Evolutionary conservation across 2,329 filamentous ascomycete species (phyloP).

Genomic region (Cryoendolithus antarcticus): DNA sequence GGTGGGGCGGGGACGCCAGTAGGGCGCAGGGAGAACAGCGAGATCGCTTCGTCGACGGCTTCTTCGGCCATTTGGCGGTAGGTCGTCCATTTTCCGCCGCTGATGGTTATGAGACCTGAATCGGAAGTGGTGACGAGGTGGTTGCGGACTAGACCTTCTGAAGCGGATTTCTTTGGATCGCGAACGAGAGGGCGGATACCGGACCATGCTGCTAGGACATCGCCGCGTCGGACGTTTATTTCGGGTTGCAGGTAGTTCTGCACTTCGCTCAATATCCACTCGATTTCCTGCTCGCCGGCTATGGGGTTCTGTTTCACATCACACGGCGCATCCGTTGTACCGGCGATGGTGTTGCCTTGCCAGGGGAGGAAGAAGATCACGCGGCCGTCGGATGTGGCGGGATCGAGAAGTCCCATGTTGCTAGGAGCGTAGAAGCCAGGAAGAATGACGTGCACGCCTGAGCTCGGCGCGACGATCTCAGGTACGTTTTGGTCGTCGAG

Average conservation of each 20-base stretch:
- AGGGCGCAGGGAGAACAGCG: slow-evolving; percentile 51
- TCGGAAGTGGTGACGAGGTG: slow-evolving; percentile 70
- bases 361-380: slow-evolving; percentile 90
- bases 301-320: slow-evolving; percentile 60
- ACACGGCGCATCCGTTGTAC: slow-evolving; percentile 71
- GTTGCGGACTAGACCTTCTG: slow-evolving; percentile 76
- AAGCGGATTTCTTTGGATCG: slow-evolving; percentile 74
- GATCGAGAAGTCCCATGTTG: slow-evolving; percentile 81
- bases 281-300: slow-evolving; percentile 70
- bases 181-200: slow-evolving; percentile 78
- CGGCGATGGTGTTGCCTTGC: slow-evolving; percentile 86
- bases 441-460: slow-evolving; percentile 74
- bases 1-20: slow-evolving; percentile 43
- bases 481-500: slow-evolving; percentile 62
- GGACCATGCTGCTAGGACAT: slow-evolving; percentile 84
- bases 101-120: slow-evolving; percentile 71
- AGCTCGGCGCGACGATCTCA: slow-evolving; percentile 75
- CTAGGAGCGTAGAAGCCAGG: slow-evolving; percentile 77
- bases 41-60: slow-evolving; percentile 68
- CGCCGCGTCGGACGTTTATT: slow-evolving; percentile 71
- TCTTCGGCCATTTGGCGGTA: slow-evolving; percentile 91
- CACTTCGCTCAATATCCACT: slow-evolving; percentile 79
- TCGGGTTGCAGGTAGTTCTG: slow-evolving; percentile 70
- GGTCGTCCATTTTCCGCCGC: slow-evolving; percentile 80
- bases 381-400: slow-evolving; percentile 72